Conservation (phyloP, 2,329 filamentous ascomycete species). For the Aspergillus brunneoviolaceus region DNA sequence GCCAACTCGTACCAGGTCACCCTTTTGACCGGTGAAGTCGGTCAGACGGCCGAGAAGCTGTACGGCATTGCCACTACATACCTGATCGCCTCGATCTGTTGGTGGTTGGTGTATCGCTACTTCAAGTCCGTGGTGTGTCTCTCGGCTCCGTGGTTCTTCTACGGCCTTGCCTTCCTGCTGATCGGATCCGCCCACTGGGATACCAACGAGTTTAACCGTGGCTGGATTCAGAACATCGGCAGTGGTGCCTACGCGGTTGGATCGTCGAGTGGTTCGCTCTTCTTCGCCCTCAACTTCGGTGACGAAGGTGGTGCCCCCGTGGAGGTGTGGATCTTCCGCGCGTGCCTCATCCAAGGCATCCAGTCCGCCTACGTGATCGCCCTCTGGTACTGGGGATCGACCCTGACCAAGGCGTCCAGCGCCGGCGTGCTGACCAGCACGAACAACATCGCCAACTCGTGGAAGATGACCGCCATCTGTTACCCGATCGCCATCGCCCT, state of each 20-base stretch:
- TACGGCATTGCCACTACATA: conserved; percentile 62
- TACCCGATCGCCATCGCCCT: conserved; percentile 58
- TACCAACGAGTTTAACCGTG: conserved; percentile 36
- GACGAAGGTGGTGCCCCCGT: conserved; percentile 62
- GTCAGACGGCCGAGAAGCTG: conserved; percentile 57
- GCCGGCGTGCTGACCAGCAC: conserved; percentile 40
- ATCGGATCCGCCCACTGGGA: conserved; percentile 60
- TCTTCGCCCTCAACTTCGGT: conserved; percentile 66
- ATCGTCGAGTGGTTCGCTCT: conserved; percentile 61
- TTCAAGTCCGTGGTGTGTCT: conserved; percentile 57
- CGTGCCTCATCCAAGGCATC: conserved; percentile 64
- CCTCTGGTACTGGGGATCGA: conserved; percentile 65
- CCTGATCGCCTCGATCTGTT: conserved; percentile 55
- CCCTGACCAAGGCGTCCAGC: conserved; percentile 47
- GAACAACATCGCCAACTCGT: conserved; percentile 39
- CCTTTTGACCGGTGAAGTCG: conserved; percentile 64
- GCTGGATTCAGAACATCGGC: conserved; percentile 59
- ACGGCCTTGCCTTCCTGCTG: conserved; percentile 61
- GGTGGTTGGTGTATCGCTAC: conserved; percentile 62
- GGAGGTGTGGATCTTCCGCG: conserved; percentile 65
- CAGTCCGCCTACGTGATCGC: conserved; percentile 64
- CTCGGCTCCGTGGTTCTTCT: conserved; percentile 61
- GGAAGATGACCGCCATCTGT: conserved; percentile 52
- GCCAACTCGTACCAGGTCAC: conserved; percentile 67
- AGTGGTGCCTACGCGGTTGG: conserved; percentile 62